These are phyloP conservation scores for Pseudocercospora cruenta DNA, from an alignment of 2,329 filamentous ascomycete species.

Conservation along the genomic window DNA sequence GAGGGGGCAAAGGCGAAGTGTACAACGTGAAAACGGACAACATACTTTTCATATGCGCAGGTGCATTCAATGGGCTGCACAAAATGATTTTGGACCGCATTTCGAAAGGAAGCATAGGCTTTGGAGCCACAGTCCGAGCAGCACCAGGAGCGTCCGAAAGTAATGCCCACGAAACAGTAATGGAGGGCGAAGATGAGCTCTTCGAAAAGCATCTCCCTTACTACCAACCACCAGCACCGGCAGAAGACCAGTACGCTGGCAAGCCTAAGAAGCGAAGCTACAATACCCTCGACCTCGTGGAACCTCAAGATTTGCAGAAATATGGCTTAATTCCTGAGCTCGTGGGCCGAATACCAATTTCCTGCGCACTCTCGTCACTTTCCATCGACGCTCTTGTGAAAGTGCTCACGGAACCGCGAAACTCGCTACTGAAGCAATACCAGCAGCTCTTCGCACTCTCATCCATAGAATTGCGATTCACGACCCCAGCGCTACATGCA, in stretches of 20 bases:
- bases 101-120: constrained; percentile 83
- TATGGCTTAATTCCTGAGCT: constrained; percentile 84
- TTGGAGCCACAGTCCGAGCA: constrained; percentile 77
- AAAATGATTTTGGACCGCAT: constrained; percentile 87
- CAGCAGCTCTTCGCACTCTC: constrained; percentile 83
- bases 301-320: constrained; percentile 74
- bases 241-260: constrained; percentile 36
- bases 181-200: constrained; percentile 60
- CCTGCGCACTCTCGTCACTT: constrained; percentile 80
- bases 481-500: constrained; percentile 75
- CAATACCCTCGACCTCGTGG: constrained; percentile 66
- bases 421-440: constrained; percentile 86
- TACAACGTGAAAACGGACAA: constrained; percentile 88
- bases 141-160: constrained; percentile 36
- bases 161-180: constrained; percentile 61
- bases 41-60: constrained; percentile 95
- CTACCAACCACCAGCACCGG: constrained; percentile 43
- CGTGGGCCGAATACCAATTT: constrained; percentile 92
- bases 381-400: constrained; percentile 71
- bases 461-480: constrained; percentile 77
- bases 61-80: constrained; percentile 90
- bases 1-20: constrained; percentile 57
- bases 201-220: constrained; percentile 54
- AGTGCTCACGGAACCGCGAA: constrained; percentile 89
- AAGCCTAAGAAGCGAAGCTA: constrained; percentile 63